These are phyloP conservation scores for Metschnikowia similis DNA, from an alignment of 805 yeast species.

Conservation along the genomic window DNA sequence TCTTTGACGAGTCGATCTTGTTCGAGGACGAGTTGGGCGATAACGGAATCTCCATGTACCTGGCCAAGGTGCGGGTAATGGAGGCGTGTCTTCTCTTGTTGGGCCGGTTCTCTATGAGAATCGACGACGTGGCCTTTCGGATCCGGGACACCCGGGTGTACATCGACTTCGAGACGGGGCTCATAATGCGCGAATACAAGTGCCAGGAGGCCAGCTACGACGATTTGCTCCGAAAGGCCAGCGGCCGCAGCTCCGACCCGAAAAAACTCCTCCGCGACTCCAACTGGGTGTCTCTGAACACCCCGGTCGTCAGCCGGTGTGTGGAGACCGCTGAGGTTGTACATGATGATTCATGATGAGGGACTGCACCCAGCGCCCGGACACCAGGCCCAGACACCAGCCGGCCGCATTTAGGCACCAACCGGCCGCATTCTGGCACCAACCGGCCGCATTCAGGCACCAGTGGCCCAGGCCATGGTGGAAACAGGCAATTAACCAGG, in stretches of 20 bases:
- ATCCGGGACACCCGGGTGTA: slow-evolving; percentile 81
- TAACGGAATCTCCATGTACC: slow-evolving; percentile 80
- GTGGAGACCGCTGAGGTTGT: slow-evolving; percentile 12
- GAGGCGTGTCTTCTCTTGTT: slow-evolving; percentile 68
- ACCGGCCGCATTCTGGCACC: too few relatives aligned
- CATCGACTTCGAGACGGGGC: slow-evolving; percentile 64
- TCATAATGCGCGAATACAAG: slow-evolving; percentile 73
- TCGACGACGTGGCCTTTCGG: slow-evolving; percentile 83
- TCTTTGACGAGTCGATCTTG: slow-evolving; percentile 82
- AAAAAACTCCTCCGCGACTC: slow-evolving; percentile 63
- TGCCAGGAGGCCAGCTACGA: slow-evolving; percentile 44
- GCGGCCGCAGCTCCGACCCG: slow-evolving; percentile 32
- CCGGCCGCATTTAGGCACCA: too few relatives aligned
- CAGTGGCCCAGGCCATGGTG: too few relatives aligned
- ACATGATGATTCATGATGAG: neutral
- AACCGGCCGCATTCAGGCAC: too few relatives aligned
- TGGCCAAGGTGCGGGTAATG: slow-evolving; percentile 86
- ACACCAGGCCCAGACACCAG: too few relatives aligned
- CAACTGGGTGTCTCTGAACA: slow-evolving; percentile 62
- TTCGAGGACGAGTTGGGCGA: slow-evolving; percentile 97
- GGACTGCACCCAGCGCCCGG: neutral
- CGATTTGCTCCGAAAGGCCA: slow-evolving; percentile 25
- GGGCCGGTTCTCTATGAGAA: slow-evolving; percentile 76
- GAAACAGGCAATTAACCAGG: too few relatives aligned
- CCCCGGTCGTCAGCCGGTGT: slow-evolving; percentile 39